Conservation (phyloP, 495 filamentous ascomycete genomes). For the Friedmanniomyces endolithicus region DNA sequence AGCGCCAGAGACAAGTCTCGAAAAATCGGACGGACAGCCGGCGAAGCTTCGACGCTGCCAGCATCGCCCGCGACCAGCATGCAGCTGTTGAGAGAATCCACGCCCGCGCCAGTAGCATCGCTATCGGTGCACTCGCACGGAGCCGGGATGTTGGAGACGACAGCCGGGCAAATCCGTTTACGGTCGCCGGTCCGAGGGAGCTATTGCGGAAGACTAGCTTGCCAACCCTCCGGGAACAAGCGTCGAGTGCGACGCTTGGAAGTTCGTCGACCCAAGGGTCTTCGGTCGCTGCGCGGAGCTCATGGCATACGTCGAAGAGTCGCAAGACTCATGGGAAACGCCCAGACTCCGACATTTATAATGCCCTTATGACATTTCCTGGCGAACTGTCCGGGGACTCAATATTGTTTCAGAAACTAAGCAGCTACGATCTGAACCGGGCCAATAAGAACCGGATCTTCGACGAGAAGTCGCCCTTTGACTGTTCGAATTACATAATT, state of each 20-base stretch:
- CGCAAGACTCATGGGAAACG: background rate
- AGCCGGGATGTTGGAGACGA: background rate
- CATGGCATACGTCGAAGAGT: background rate
- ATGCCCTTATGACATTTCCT: background rate
- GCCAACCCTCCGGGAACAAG: constrained; percentile 1
- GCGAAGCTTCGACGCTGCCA: background rate
- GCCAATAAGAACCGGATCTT: background rate
- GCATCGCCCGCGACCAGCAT: background rate
- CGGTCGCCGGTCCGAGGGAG: background rate
- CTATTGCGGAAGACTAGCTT: constrained; percentile 8
- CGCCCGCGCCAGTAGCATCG: background rate
- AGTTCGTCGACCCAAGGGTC: background rate
- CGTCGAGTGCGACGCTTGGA: background rate
- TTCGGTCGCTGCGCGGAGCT: background rate
- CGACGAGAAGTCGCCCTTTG: background rate
- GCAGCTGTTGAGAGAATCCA: background rate
- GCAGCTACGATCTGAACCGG: background rate
- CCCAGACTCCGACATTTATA: background rate
- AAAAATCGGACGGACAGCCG: background rate
- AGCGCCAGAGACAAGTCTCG: background rate
- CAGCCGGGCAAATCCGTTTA: background rate
- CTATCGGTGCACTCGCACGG: background rate
- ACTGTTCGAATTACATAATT: background rate
- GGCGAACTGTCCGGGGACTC: background rate
- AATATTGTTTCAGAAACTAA: background rate